phyloP scores from a whole-genome alignment of 1,139 yeast genomes.

The Chernovozyma aurita region DNA sequence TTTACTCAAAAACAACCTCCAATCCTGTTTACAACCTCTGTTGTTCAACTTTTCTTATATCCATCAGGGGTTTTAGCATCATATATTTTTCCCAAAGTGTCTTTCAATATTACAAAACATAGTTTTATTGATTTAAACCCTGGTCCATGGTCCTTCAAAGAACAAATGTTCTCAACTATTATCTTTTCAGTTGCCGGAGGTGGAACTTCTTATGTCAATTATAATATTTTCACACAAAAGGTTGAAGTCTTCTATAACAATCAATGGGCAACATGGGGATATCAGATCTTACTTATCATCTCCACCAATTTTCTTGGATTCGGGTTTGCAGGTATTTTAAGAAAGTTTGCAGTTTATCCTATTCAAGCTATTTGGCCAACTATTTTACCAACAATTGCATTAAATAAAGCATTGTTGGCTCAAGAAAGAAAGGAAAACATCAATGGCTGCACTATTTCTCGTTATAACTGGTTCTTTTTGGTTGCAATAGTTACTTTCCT shows the following conservation, averaged over 20 bases:
- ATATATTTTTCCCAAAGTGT: conserved; percentile 43
- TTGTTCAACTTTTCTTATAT: conserved; percentile 54
- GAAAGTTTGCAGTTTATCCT: conserved; percentile 57
- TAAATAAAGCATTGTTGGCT: conserved; percentile 47
- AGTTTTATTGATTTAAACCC: conserved; percentile 39
- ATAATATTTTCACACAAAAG: conserved; percentile 40
- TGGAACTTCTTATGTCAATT: conserved; percentile 37
- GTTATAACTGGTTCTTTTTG: conserved; percentile 26
- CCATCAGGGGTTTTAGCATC: conserved; percentile 41
- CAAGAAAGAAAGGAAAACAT: conserved; percentile 38
- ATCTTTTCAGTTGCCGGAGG: conserved; percentile 41
- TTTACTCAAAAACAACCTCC: conserved; percentile 54
- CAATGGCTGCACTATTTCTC: conserved; percentile 33
- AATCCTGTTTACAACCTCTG: conserved; percentile 40
- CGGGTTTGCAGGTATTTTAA: conserved; percentile 58
- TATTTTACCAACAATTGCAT: conserved; percentile 48
- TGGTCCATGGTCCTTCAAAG: conserved; percentile 65
- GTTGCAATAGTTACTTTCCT: conserved; percentile 20
- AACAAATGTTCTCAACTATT: conserved; percentile 57
- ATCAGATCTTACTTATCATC: conserved; percentile 45
- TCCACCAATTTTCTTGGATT: conserved; percentile 59
- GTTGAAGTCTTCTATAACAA: conserved; percentile 33
- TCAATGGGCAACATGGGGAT: conserved; percentile 45
- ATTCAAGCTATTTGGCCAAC: conserved; percentile 55
- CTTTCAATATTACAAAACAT: conserved; percentile 23